These are phyloP conservation scores for Chaetoceros muelleri DNA, from an alignment of 108 stramenopile species.

Conservation along the genomic window DNA sequence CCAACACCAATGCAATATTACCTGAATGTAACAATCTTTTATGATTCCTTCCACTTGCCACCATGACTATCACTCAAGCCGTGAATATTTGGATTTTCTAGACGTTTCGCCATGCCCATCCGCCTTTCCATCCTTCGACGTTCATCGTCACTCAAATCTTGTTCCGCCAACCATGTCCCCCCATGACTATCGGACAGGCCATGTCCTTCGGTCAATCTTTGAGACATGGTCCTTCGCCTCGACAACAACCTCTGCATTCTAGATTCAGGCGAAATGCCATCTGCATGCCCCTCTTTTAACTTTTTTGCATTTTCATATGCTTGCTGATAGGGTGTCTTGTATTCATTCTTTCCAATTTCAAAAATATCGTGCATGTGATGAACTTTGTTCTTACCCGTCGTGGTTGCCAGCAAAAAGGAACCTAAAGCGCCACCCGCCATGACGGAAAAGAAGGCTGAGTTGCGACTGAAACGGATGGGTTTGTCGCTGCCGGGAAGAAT, in stretches of 20 bases:
- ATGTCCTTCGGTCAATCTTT: constrained; percentile 25
- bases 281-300: constrained; percentile 2
- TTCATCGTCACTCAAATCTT: constrained; percentile 10
- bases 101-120: background rate
- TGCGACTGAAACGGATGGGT: constrained; percentile 27
- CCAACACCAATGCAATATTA: no score
- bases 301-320: constrained; percentile 18
- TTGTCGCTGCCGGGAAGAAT: background rate
- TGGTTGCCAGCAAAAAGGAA: constrained; percentile 48
- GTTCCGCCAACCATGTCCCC: constrained; percentile 50
- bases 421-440: constrained; percentile 63
- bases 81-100: constrained; percentile 2
- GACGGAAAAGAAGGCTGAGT: constrained; percentile 51
- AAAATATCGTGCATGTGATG: constrained; percentile 71
- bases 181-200: constrained; percentile 61
- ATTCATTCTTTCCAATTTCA: constrained; percentile 25
- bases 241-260: background rate
- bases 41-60: constrained; percentile 40
- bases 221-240: constrained; percentile 28
- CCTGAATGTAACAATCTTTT: no score
- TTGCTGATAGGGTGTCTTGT: constrained; percentile 1
- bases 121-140: background rate
- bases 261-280: no score
- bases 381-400: constrained; percentile 62
- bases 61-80: constrained; percentile 35